Evolutionary conservation across 805 yeast genomes (phyloP).

Genomic region (Scheffersomyces lignosus): DNA sequence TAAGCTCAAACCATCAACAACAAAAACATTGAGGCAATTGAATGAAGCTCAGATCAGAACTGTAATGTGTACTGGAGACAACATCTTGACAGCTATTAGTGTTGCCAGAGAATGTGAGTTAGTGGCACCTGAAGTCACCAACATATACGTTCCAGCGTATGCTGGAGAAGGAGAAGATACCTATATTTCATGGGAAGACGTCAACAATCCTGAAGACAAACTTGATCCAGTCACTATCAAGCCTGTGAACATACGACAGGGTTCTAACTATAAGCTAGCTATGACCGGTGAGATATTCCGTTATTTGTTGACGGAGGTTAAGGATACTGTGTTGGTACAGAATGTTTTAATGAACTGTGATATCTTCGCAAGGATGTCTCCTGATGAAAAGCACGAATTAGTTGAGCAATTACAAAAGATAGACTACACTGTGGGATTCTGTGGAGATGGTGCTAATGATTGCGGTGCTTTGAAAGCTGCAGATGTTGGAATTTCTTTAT

Average conservation of each 20-base stretch:
- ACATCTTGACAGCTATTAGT: constrained; percentile 89
- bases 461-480: constrained; percentile 99
- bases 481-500: constrained; percentile 91
- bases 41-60: constrained; percentile 74
- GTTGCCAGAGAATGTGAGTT: constrained; percentile 86
- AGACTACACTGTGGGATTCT: constrained; percentile 93
- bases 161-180: constrained; percentile 39
- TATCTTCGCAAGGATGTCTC: constrained; percentile 96
- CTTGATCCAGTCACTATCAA: constrained; percentile 66
- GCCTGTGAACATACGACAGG: constrained; percentile 37
- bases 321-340: constrained; percentile 42
- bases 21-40: constrained; percentile 57
- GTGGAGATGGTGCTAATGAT: constrained; percentile 99
- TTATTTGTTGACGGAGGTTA: constrained; percentile 60
- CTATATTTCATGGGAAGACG: constrained; percentile 66
- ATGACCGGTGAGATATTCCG: constrained; percentile 93
- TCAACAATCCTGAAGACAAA: constrained; percentile 52
- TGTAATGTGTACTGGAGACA: constrained; percentile 98
- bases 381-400: constrained; percentile 96
- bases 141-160: constrained; percentile 56
- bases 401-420: constrained; percentile 81
- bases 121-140: constrained; percentile 39
- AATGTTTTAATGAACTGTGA: constrained; percentile 68
- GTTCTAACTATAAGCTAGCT: constrained; percentile 64
- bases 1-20: constrained; percentile 73